Percentiles rank a stretch among this genome's conserved stretches.
Evolutionary conservation across 2,329 filamentous ascomycete genomes (phyloP).

Genomic region (Neonectria coccinea): DNA sequence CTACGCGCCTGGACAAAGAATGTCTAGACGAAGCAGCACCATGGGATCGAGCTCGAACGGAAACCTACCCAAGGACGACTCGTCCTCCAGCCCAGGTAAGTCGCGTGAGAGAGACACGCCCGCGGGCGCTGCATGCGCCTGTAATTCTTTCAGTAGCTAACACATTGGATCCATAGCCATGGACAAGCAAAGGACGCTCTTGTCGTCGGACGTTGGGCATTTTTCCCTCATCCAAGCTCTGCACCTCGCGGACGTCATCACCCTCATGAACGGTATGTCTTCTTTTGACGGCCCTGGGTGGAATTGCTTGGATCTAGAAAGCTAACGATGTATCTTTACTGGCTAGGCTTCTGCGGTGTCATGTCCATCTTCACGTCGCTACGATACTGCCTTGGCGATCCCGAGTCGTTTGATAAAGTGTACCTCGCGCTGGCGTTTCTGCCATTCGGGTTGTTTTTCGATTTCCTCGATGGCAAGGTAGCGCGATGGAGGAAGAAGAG

Average conservation of each 20-base stretch:
- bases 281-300: background rate
- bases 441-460: constrained; percentile 94
- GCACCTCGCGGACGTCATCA: constrained; percentile 86
- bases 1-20: constrained; percentile 49
- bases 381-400: constrained; percentile 86
- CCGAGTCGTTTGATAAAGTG: constrained; percentile 73
- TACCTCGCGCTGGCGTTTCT: constrained; percentile 89
- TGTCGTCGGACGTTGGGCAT: constrained; percentile 77
- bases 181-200: constrained; percentile 81
- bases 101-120: constrained; percentile 12
- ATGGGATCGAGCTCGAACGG: constrained; percentile 48
- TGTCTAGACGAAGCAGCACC: constrained; percentile 72
- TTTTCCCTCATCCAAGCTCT: constrained; percentile 77
- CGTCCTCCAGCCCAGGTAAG: constrained; percentile 52
- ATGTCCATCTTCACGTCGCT: constrained; percentile 97
- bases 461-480: constrained; percentile 97
- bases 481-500: constrained; percentile 97
- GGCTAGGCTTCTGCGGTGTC: constrained; percentile 80
- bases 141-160: constrained; percentile 1
- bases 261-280: constrained; percentile 77
- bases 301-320: background rate
- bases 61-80: constrained; percentile 46
- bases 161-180: constrained; percentile 57
- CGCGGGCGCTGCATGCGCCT: constrained; percentile 14
- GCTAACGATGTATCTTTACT: constrained; percentile 19